Evolutionary conservation across 2,329 filamentous ascomycete genomes (phyloP).

Genomic region (Claviceps maximensis): DNA sequence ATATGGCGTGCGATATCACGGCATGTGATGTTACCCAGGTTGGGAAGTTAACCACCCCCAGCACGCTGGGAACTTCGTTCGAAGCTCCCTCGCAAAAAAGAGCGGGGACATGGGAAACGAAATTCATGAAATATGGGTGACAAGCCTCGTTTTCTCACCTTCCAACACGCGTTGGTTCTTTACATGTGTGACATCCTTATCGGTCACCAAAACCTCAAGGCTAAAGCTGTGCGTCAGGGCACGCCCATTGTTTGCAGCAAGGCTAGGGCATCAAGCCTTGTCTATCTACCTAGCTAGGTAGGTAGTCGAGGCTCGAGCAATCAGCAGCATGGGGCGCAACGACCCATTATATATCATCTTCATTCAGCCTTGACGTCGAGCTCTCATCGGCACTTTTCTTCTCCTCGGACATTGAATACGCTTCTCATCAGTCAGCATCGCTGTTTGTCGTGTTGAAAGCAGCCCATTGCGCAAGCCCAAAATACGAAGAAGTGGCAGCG

Average conservation of each 20-base stretch:
- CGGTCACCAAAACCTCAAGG: constrained; percentile 1
- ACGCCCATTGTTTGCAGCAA: background rate
- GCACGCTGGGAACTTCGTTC: background rate
- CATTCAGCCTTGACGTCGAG: background rate
- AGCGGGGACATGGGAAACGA: background rate
- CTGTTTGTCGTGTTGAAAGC: background rate
- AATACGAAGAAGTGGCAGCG: background rate
- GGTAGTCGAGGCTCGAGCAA: background rate
- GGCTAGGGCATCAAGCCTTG: background rate
- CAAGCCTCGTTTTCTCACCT: constrained; percentile 1
- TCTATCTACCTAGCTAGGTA: background rate
- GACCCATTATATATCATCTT: background rate
- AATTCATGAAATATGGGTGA: background rate
- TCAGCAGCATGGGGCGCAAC: background rate
- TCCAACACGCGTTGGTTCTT: constrained; percentile 5
- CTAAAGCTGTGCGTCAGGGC: background rate
- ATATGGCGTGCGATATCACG: background rate
- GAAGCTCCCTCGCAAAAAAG: background rate
- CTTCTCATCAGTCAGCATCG: background rate
- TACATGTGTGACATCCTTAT: constrained; percentile 9
- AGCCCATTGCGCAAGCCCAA: background rate
- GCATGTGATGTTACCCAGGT: background rate
- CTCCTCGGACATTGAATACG: background rate
- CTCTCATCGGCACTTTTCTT: background rate
- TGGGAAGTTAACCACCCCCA: background rate